Conservation (phyloP, 169 alveolate species). For the Plasmodium vivax region DNA sequence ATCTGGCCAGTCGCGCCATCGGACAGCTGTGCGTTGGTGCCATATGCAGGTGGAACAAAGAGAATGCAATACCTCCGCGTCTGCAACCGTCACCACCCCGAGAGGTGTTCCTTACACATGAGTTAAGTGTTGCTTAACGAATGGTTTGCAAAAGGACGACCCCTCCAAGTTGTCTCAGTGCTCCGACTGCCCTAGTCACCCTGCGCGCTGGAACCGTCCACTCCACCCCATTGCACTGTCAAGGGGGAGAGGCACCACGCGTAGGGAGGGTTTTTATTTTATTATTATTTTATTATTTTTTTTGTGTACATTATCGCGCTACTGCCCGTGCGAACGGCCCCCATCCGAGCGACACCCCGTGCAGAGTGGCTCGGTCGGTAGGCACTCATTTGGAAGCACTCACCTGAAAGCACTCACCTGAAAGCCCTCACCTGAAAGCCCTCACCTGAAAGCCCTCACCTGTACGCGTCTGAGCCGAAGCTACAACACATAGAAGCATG, state of each 20-base stretch:
- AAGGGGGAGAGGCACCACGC: not conserved
- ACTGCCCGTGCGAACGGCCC: not conserved
- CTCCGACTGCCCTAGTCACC: not conserved
- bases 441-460: not conserved
- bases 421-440: too few relatives aligned
- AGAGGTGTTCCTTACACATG: too few relatives aligned
- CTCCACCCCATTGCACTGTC: too few relatives aligned
- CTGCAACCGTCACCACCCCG: too few relatives aligned
- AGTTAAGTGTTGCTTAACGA: not conserved
- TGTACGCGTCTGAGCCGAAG: not conserved
- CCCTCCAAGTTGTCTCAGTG: not conserved
- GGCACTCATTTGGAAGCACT: not conserved
- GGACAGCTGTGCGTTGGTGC: too few relatives aligned
- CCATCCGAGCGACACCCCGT: not conserved
- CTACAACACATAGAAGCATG: not conserved
- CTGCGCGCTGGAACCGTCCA: too few relatives aligned
- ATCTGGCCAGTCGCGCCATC: too few relatives aligned
- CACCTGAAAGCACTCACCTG: not conserved
- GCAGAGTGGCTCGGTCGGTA: not conserved
- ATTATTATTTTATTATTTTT: not conserved
- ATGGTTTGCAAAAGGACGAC: not conserved
- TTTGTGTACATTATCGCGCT: not conserved
- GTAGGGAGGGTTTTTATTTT: not conserved
- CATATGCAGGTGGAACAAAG: too few relatives aligned
- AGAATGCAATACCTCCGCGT: too few relatives aligned